These are phyloP conservation scores for Pisolithus sp. DNA, from an alignment of 768 basidiomycete species.

Conservation along the genomic window DNA sequence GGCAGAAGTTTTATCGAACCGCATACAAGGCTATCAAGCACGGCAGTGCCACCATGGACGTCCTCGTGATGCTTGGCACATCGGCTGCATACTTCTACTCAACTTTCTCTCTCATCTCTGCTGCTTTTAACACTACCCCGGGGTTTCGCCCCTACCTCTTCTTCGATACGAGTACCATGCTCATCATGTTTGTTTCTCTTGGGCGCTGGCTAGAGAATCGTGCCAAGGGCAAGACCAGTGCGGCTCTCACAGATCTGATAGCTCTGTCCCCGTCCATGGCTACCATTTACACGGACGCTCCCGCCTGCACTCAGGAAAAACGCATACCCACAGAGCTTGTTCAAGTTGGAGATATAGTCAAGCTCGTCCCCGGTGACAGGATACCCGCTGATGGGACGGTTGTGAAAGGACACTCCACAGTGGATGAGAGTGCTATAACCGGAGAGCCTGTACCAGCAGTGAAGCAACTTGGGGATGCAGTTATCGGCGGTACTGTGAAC, in stretches of 20 bases:
- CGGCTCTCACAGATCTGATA: slow-evolving; percentile 95
- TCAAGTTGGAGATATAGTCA: slow-evolving; percentile 88
- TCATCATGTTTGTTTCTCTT: slow-evolving; percentile 94
- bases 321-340: slow-evolving; percentile 91
- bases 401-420: slow-evolving; percentile 72
- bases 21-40: slow-evolving; percentile 92
- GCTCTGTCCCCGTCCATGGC: slow-evolving; percentile 92
- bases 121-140: slow-evolving; percentile 56
- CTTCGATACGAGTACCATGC: slow-evolving; percentile 99
- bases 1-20: slow-evolving; percentile 77
- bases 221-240: slow-evolving; percentile 95
- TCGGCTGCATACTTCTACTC: slow-evolving; percentile 94
- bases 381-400: slow-evolving; percentile 94
- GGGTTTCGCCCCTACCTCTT: slow-evolving; percentile 80
- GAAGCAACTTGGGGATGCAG: slow-evolving; percentile 76
- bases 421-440: slow-evolving; percentile 96
- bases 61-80: slow-evolving; percentile 92
- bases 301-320: slow-evolving; percentile 77
- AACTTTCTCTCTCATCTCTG: slow-evolving; percentile 57
- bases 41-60: slow-evolving; percentile 92
- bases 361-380: slow-evolving; percentile 94
- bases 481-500: slow-evolving; percentile 97
- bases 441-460: slow-evolving; percentile 88
- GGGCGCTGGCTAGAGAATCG: slow-evolving; percentile 94
- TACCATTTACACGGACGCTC: slow-evolving; percentile 86